These are phyloP conservation scores for Ophiosphaerella narmari DNA, from an alignment of 2,329 filamentous ascomycete species.

Conservation along the genomic window DNA sequence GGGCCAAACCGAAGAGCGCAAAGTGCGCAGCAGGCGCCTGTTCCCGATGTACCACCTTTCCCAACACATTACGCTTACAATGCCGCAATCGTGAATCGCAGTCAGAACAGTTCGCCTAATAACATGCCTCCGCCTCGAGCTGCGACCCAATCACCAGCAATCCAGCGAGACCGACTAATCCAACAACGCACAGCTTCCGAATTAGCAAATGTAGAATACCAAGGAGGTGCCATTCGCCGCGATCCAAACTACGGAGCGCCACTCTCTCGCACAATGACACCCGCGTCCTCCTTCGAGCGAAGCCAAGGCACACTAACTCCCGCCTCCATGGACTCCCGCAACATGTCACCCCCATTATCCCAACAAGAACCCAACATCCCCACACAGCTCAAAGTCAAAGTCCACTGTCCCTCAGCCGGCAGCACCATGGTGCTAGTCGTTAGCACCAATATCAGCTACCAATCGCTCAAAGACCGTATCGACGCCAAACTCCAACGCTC, in stretches of 20 bases:
- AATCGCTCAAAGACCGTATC: constrained; percentile 91
- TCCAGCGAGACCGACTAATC: constrained; percentile 64
- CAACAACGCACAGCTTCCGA: constrained; percentile 42
- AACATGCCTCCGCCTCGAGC: constrained; percentile 70
- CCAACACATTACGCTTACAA: constrained; percentile 63
- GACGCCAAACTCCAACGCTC: constrained; percentile 91
- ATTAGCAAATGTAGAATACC: constrained; percentile 47
- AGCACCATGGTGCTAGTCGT: constrained; percentile 97
- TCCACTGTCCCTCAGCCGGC: constrained; percentile 76
- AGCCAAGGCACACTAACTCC: constrained; percentile 42
- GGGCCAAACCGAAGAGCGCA: constrained; percentile 59
- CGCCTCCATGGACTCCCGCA: constrained; percentile 45
- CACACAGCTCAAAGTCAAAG: constrained; percentile 92
- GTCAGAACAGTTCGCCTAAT: constrained; percentile 79
- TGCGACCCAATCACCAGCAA: constrained; percentile 72
- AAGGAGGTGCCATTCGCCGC: constrained; percentile 33
- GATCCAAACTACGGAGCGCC: constrained; percentile 34
- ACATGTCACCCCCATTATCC: constrained; percentile 45
- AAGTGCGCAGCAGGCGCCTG: constrained; percentile 51
- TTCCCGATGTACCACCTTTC: constrained; percentile 57
- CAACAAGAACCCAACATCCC: constrained; percentile 46
- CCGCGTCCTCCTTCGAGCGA: constrained; percentile 46
- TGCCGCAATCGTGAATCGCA: constrained; percentile 70
- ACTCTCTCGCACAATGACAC: constrained; percentile 42
- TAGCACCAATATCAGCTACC: constrained; percentile 91